Evolutionary conservation across 2,329 filamentous ascomycete species (phyloP).

Genomic region (Fusarium sp.): DNA sequence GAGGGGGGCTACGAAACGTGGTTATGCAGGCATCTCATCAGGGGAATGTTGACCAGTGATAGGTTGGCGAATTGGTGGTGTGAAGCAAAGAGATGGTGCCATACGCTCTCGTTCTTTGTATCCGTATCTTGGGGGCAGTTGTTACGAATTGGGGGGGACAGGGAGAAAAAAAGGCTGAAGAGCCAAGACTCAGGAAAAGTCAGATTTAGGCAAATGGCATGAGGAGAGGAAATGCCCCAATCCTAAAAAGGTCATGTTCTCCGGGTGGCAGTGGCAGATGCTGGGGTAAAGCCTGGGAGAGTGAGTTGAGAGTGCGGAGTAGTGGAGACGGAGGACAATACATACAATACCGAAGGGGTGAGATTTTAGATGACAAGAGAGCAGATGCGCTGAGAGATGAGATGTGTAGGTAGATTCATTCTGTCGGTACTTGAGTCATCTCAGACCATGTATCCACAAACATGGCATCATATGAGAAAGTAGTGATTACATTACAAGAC

Average conservation of each 20-base stretch:
- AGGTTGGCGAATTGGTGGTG: slow-evolving; percentile 3
- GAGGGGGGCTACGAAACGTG: slow-evolving; percentile 34
- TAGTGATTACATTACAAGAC: neutral
- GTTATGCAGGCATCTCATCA: slow-evolving; percentile 25
- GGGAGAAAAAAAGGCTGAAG: neutral
- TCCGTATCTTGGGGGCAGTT: neutral
- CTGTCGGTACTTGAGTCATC: slow-evolving; percentile 30
- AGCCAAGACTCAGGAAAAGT: slow-evolving; percentile 15
- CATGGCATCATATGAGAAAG: slow-evolving; percentile 15
- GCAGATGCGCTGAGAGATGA: slow-evolving; percentile 1
- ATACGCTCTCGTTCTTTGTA: neutral
- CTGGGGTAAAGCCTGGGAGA: slow-evolving; percentile 7
- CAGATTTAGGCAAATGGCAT: neutral
- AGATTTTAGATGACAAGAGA: slow-evolving; percentile 9
- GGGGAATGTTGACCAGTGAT: slow-evolving; percentile 14
- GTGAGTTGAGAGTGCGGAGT: slow-evolving; percentile 34
- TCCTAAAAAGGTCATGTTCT: slow-evolving; percentile 2
- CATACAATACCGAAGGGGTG: slow-evolving; percentile 12
- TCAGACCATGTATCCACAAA: slow-evolving; percentile 14
- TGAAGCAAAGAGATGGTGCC: slow-evolving; percentile 13
- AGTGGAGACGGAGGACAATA: slow-evolving; percentile 22
- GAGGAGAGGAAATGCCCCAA: neutral
- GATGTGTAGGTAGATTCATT: neutral
- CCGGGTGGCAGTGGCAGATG: neutral
- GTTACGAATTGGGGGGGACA: neutral